A percentile compares a stretch with the other conserved stretches of the same genome.
phyloP scores from a whole-genome alignment of 495 filamentous ascomycete genomes.

The Neurospora tetrasperma region DNA sequence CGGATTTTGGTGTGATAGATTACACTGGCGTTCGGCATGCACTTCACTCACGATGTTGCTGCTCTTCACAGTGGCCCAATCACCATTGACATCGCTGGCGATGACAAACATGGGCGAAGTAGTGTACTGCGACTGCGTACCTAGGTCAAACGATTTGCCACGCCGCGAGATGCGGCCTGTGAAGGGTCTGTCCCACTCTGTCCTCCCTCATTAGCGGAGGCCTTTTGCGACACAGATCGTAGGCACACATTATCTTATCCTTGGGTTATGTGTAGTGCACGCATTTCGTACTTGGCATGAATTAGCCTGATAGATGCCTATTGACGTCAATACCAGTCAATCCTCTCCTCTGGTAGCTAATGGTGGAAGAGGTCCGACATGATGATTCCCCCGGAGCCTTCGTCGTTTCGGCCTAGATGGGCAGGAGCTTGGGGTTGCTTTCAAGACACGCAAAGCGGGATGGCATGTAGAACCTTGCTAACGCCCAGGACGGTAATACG shows the following conservation, averaged over 20 bases:
- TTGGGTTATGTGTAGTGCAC: not conserved
- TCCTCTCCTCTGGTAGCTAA: not conserved
- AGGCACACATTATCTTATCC: not conserved
- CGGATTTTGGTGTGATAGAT: not conserved
- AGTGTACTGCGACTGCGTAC: not conserved
- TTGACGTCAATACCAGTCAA: not conserved
- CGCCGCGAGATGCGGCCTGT: not conserved
- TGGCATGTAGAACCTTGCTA: not conserved
- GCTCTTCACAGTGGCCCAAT: not conserved
- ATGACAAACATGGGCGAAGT: not conserved
- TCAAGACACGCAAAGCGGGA: not conserved
- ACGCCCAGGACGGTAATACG: not conserved
- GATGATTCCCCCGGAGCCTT: not conserved
- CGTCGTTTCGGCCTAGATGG: not conserved
- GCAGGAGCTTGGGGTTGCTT: not conserved
- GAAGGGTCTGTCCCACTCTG: not conserved
- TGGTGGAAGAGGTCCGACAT: not conserved
- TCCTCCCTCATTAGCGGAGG: not conserved
- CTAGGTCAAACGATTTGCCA: not conserved
- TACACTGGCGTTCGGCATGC: not conserved
- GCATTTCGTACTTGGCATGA: not conserved
- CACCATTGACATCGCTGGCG: not conserved
- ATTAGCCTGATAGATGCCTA: not conserved
- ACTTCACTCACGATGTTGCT: not conserved
- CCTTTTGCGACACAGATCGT: not conserved